These are phyloP conservation scores for Mycena sp. DNA, from an alignment of 1,284 basidiomycete species.

Conservation along the genomic window DNA sequence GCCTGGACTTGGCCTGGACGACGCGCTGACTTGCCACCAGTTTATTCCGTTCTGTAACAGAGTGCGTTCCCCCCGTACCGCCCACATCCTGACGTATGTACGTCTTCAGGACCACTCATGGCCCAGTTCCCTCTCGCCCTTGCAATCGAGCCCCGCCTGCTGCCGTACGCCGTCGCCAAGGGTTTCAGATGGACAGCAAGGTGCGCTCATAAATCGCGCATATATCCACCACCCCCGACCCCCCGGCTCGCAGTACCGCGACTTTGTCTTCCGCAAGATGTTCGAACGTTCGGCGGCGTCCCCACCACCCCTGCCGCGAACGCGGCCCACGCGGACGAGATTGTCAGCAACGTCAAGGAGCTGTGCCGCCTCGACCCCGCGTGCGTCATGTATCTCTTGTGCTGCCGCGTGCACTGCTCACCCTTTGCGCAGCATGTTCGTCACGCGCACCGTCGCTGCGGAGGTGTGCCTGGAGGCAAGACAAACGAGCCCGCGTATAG, in stretches of 20 bases:
- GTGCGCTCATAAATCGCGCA: constrained; percentile 42
- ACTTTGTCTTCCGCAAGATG: constrained; percentile 85
- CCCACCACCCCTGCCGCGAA: constrained; percentile 42
- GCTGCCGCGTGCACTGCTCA: constrained; percentile 21
- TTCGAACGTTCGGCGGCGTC: constrained; percentile 68
- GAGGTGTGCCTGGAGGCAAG: constrained; percentile 82
- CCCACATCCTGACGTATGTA: too few species aligned
- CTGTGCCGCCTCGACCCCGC: constrained; percentile 70
- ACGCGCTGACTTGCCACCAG: constrained; percentile 46
- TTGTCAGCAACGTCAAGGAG: constrained; percentile 72
- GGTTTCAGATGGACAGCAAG: constrained; percentile 79
- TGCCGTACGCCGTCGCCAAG: constrained; percentile 77
- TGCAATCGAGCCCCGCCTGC: constrained; percentile 76
- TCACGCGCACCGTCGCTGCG: constrained; percentile 79
- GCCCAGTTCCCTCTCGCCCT: constrained; percentile 77
- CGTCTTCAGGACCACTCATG: constrained; percentile 73
- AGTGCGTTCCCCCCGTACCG: too few species aligned
- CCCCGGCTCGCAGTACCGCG: constrained; percentile 78
- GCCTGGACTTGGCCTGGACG: constrained; percentile 11
- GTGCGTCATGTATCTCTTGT: constrained; percentile 49
- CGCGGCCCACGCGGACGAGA: constrained; percentile 61
- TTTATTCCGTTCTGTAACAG: constrained; percentile 73
- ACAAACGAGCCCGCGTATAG: constrained; percentile 71
- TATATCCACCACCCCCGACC: constrained; percentile 21
- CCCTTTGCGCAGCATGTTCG: constrained; percentile 68